Percentiles rank a stretch among this genome's conserved stretches.
Evolutionary conservation across 306 rosid species (phyloP).

Genomic region (Corylus heterophylla): DNA sequence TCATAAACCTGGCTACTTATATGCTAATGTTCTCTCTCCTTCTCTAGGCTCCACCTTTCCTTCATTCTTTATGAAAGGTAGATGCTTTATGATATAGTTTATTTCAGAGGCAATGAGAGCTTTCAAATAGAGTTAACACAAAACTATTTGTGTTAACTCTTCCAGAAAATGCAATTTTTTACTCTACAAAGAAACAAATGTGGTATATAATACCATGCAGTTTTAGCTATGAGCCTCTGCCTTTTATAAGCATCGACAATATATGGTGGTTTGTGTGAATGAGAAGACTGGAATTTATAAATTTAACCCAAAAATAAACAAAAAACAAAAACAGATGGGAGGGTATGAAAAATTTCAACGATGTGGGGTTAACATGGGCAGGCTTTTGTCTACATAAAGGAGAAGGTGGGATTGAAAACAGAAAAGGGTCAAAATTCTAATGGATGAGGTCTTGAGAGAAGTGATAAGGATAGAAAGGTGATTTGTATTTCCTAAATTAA

Average conservation of each 20-base stretch:
- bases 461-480: too few species aligned
- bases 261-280: slow-evolving; percentile 18
- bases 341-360: background rate
- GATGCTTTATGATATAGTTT: slow-evolving; percentile 3
- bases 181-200: background rate
- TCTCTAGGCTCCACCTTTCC: slow-evolving; percentile 4
- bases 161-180: background rate
- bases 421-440: background rate
- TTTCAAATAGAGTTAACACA: background rate
- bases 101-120: background rate
- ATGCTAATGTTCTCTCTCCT: slow-evolving; percentile 12
- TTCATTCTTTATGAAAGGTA: background rate
- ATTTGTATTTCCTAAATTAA: too few species aligned
- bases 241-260: background rate
- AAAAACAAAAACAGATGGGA: background rate
- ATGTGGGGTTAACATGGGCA: slow-evolving; percentile 15
- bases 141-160: background rate
- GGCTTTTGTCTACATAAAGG: background rate
- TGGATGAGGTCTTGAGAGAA: background rate
- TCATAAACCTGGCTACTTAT: background rate
- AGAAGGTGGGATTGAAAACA: background rate
- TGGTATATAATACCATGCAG: background rate
- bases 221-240: background rate
- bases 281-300: slow-evolving; percentile 7
- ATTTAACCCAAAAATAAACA: background rate